phyloP scores from a whole-genome alignment of 1,139 yeast species.

The Yamadazyma sp. region DNA sequence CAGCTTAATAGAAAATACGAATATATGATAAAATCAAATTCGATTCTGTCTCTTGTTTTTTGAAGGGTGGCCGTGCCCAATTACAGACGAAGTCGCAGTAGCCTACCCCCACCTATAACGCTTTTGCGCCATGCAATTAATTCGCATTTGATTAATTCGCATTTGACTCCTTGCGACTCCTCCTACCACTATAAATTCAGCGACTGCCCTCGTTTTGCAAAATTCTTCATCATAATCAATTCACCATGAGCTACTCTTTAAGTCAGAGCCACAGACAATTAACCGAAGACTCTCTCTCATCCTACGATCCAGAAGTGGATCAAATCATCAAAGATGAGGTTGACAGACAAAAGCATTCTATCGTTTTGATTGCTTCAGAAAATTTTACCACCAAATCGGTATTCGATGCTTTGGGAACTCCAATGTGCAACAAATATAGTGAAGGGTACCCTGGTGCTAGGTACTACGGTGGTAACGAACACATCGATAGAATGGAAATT shows the following conservation, averaged over 20 bases:
- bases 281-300: constrained; percentile 61
- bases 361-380: constrained; percentile 93
- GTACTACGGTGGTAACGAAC: constrained; percentile 90
- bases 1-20: constrained; percentile 2
- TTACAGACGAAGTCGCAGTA: not conserved
- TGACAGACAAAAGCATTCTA: constrained; percentile 91
- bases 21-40: constrained; percentile 1
- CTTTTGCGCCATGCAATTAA: not conserved
- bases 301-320: constrained; percentile 81
- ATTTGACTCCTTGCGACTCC: constrained; percentile 5
- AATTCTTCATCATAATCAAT: constrained; percentile 36
- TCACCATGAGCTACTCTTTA: constrained; percentile 51
- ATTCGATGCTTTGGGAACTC: constrained; percentile 94
- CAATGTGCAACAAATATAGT: constrained; percentile 89
- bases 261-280: constrained; percentile 50
- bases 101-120: not conserved
- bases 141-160: not conserved
- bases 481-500: constrained; percentile 88
- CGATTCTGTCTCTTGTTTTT: not conserved
- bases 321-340: constrained; percentile 83
- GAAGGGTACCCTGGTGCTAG: constrained; percentile 90
- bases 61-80: not conserved
- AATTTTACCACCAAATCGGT: constrained; percentile 97
- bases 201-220: constrained; percentile 1
- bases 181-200: constrained; percentile 2